Evolutionary conservation across 2,329 filamentous ascomycete genomes (phyloP), one percentile per base, ranked within the genome.

Genomic region (Ophiobolus disseminans): DNA sequence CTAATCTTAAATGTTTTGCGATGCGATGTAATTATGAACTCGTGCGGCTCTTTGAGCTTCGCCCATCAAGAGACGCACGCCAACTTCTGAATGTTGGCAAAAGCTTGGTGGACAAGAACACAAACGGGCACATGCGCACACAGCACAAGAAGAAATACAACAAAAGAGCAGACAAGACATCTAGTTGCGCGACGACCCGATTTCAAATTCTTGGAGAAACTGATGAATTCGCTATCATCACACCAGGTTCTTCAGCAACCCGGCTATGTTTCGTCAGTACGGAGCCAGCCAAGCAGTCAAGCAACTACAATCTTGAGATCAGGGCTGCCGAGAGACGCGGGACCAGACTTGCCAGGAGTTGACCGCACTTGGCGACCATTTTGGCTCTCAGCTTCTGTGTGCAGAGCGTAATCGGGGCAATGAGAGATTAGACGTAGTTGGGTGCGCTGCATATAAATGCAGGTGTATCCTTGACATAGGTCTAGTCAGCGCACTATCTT

Each of bases 311-410:
- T 20, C 1, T 8, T 23, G 36, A 38, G 45, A 43, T 43, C 50
- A 46, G 50, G 53, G 37, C 37, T 21, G 53, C 53, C 50, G 23
- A 56, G 53, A 3, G 36, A 43, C 34, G 46, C 40, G 40, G 40
- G 30, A 42, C 43, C 37, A 56, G 45, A 38, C 47, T 45, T 54
- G 53, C 55, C 55, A 54, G 53, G 55, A 37, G 45, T 22, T 45
- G 11, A 41, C 32, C 42, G 37, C 22, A 48, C 53, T 56, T 53
- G 51, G 53, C 53, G 21, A 39, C 30, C 6, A 9, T 9, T 11
- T n/a, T n/a, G 13, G 6, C 16, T 19, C 6, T 16, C 9, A 5
- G 32, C 32, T 5, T 36, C 19, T 19, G 32, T 20, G 16, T n/a
- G n/a, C n/a, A n/a, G n/a, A n/a, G n/a, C n/a, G n/a, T n/a, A n/a